Conservation (phyloP, 305 asterid species). For the Fraxinus dipetala region DNA sequence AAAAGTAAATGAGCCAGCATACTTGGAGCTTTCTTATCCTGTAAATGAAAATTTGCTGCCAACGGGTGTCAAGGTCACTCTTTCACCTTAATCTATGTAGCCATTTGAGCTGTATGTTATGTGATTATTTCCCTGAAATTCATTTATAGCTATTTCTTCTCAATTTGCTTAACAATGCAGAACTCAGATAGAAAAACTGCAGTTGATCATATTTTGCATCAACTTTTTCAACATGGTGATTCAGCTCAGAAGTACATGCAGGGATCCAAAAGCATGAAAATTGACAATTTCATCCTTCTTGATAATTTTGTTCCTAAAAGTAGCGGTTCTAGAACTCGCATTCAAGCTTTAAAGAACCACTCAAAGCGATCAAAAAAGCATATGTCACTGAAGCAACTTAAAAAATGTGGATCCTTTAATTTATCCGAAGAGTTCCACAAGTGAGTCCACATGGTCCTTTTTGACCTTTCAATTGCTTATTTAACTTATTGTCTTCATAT, state of each 20-base stretch:
- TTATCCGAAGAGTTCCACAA: constrained; percentile 58
- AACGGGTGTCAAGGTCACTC: constrained; percentile 45
- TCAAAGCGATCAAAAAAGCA: constrained; percentile 75
- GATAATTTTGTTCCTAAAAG: constrained; percentile 66
- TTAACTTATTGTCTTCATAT: not conserved
- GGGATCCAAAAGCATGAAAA: constrained; percentile 69
- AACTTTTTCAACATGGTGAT: constrained; percentile 85
- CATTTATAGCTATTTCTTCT: not conserved
- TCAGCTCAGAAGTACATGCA: constrained; percentile 77
- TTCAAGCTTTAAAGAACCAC: constrained; percentile 35
- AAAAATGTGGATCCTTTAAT: constrained; percentile 54
- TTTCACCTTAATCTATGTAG: constrained; percentile 17
- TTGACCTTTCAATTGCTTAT: not conserved
- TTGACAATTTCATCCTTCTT: constrained; percentile 72
- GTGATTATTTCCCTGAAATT: not conserved
- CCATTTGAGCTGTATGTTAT: not conserved
- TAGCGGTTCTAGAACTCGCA: constrained; percentile 32
- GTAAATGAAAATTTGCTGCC: constrained; percentile 59
- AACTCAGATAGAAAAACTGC: constrained; percentile 39
- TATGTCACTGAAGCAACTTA: constrained; percentile 71
- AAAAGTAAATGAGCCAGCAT: constrained; percentile 55
- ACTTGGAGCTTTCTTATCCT: constrained; percentile 56
- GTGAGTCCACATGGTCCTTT: constrained; percentile 42
- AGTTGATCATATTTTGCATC: constrained; percentile 61
- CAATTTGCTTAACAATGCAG: constrained; percentile 32